Base-by-base conservation (phyloP, 2,329 filamentous ascomycete species). In the Neospermospora avenae region DNA sequence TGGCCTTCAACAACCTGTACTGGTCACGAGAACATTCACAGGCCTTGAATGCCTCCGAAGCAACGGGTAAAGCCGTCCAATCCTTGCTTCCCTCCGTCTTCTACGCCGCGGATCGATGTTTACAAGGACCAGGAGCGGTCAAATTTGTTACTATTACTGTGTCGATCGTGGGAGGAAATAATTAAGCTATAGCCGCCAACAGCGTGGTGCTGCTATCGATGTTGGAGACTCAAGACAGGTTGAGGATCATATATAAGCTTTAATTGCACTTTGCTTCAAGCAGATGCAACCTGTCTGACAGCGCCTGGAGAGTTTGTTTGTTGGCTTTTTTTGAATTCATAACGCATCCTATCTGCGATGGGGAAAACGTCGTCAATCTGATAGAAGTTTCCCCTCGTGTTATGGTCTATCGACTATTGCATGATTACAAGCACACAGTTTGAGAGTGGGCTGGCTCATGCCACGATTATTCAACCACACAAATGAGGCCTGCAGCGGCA, bases 21-120 rank as follows among this genome's bases (percentile, higher is more conserved):
- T 61, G 56, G 63, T 70, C 68, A 68, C 68, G 69, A 69, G 65
- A 68, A 65, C 55, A 52, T 56, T 31, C 55, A 57, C 55, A 52
- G 60, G 35, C 55, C 22, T 60, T 35, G 57, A 28, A 58, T 60
- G 52, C 59, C 55, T 59, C 53, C 63, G 61, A 65, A 65, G 48
- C 35, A 55, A 66, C 67, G 68, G 68, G 67, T 67, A 61, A 57
- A 64, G 63, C 67, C 68, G 65, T 62, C 49, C 24, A 37, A 22
- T 16, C 49, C 61, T 44, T 55, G 7, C n/a, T n/a, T 42, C 22
- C 42, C 45, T 42, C 28, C n/a, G 34, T 42, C 49, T n/a, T 22
- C 24, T 7, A 42, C 54, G 22, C 62, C 46, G 51, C 59, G 60
- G 39, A 59, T 31, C 18, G 28, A 51, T 31, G n/a, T 31, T 57